Evolutionary conservation across 139 green algal species (phyloP), one percentile per base, ranked within the genome.

Genomic region (Tetradesmus obliquus): DNA sequence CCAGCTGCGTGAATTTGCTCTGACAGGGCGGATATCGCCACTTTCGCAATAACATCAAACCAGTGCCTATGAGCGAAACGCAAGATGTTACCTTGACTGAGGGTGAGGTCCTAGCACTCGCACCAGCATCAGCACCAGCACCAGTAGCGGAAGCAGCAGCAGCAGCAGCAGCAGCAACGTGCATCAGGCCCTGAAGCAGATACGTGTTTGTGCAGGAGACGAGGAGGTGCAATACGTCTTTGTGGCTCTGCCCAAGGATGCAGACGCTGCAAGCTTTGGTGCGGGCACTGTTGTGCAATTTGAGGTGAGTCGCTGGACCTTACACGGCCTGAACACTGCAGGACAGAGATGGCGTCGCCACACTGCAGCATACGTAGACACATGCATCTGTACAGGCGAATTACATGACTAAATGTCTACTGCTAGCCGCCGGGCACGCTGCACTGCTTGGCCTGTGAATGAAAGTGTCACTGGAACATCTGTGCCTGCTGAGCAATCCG

Each of bases 151-250:
- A 0, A 71, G 60, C 60, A 19, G 57, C 57, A 66, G 57, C 57
- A 45, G 66, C 66, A 76, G 66, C 66, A 76, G 66, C 8, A 71
- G 60, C 60, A 19, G 57, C 57, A 66, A 9, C 57, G 8, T 9
- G 57, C 7, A 7, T 13, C 57, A 76, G 17, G 17, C 66, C 3
- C 5, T 76, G 66, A 76, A 76, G 60, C 66, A 1, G 5, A 19
- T 2, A 17, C 24, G 66, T 24, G 66, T 5, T n/a, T 13, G 5
- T 55, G 84, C 85, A 89, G 85, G 85, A 5, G 85, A 89, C 15
- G 62, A 89, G 55, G 85, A 89, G 17, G 85, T 89, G 3, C 85
- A 89, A 32, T 89, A 89, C 22, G 66, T 89, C 6, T 82, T 82
- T 19, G 85, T 89, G 1, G 69, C 85, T 22, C 15, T 89, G 45